phyloP scores from a whole-genome alignment of 1,284 basidiomycete species.

The Heterobasidion occidentale region DNA sequence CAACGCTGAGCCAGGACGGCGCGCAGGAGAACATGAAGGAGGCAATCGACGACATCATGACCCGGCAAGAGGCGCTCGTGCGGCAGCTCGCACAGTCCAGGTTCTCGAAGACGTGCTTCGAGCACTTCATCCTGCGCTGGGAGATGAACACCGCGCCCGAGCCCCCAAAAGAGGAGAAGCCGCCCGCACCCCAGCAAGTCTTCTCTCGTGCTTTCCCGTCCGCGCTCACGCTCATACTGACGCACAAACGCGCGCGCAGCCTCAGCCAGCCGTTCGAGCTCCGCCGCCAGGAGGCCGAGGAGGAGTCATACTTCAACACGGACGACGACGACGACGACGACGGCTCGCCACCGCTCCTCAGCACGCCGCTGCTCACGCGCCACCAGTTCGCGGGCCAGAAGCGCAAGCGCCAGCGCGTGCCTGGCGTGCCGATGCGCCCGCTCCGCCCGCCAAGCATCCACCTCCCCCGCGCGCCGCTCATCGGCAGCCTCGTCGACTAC shows the following conservation, averaged over 20 bases:
- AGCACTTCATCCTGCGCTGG: constrained; percentile 70
- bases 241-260: neutral
- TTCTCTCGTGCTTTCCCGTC: constrained; percentile 14
- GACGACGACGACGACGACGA: constrained; percentile 64
- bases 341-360: constrained; percentile 19
- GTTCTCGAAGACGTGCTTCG: constrained; percentile 63
- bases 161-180: constrained; percentile 42
- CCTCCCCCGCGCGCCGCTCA: constrained; percentile 37
- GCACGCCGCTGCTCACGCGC: constrained; percentile 20
- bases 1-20: neutral
- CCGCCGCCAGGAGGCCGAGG: constrained; percentile 51
- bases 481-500: constrained; percentile 65
- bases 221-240: neutral
- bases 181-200: constrained; percentile 35
- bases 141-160: constrained; percentile 90
- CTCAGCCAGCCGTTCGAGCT: constrained; percentile 2
- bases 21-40: constrained; percentile 81
- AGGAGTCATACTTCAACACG: constrained; percentile 89
- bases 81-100: constrained; percentile 55
- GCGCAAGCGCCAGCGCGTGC: constrained; percentile 39
- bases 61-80: constrained; percentile 62
- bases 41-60: constrained; percentile 81
- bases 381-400: constrained; percentile 34
- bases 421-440: constrained; percentile 17
- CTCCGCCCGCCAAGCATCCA: constrained; percentile 8